Base-by-base conservation (phyloP, 2,329 filamentous ascomycete genomes). In the Penicillium capsulatum region DNA sequence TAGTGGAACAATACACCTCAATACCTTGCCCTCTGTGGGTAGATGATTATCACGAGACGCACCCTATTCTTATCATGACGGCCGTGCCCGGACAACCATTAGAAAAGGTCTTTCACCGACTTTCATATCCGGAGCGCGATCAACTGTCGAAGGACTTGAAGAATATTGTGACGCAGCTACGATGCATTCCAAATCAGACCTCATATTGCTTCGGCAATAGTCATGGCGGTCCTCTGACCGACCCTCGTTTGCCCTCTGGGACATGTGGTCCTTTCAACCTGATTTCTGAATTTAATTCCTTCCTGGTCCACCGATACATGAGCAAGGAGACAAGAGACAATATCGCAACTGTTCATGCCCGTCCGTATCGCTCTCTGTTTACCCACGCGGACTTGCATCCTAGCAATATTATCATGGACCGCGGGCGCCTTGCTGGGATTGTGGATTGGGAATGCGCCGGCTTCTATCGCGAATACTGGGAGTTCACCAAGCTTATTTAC, bases 381-480 rank as follows among this genome's bases (percentile, higher is more conserved):
- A 54, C 53, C 2, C 55, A 55, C 31, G 42, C 48, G 1, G 53
- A 55, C 34, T 38, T 28, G 6, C 26, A 28, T 14, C 26, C 26
- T 28, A 28, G 26, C 26, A 28, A 28, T 31, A 41, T 58, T 24
- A 17, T 57, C 0, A 38, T 56, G 11, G 45, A 52, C 4, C 31
- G 34, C 2, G 51, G 48, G 1, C 42, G 40, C 0, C 31, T 65
- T 14, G 44, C 50, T 24, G 53, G 37, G 2, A 50, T 60, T 35
- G 17, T 61, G 4, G 55, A 61, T 33, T 61, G 57, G 57, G 58
- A 60, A 37, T 47, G 38, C 17, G 52, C 56, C 2, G 57, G 53
- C 2, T 58, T 41, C 10, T 50, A 38, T 31, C 55, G 54, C 13
- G 53, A 50, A 33, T 58, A 60, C 36, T 60, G 58, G 56, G 54